Evolutionary conservation across 2,329 filamentous ascomycete species (phyloP).

Genomic region (Aspergillus neotritici): DNA sequence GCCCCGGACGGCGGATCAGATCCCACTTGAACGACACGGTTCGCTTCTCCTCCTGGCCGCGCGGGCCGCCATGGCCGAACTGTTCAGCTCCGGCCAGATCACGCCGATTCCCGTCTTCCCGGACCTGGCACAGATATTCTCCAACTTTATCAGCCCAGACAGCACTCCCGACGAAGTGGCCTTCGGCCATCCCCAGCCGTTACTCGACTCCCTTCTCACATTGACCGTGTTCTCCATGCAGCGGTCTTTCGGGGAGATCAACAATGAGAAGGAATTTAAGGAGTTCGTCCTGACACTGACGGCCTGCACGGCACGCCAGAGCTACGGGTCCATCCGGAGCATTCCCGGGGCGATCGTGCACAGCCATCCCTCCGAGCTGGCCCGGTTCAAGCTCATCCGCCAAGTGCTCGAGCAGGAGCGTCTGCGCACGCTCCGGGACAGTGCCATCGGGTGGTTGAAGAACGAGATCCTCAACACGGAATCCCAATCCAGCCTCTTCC

Average conservation of each 20-base stretch:
- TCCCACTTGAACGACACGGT: conserved; percentile 53
- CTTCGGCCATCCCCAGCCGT: conserved; percentile 46
- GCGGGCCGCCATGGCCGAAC: conserved; percentile 44
- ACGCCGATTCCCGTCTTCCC: conserved; percentile 47
- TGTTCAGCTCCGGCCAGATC: conserved; percentile 43
- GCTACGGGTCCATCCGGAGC: conserved; percentile 32
- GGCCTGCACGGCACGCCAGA: conserved; percentile 33
- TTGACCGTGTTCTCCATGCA: conserved; percentile 48
- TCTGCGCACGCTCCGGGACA: conserved; percentile 51
- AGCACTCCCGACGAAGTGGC: conserved; percentile 31
- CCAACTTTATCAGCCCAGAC: conserved; percentile 47
- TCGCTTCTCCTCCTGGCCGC: conserved; percentile 51
- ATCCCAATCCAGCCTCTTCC: conserved; percentile 27
- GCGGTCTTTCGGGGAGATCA: conserved; percentile 40
- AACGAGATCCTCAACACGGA: conserved; percentile 47
- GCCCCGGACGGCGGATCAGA: conserved; percentile 48
- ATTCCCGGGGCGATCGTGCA: conserved; percentile 40
- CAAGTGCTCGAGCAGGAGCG: conserved; percentile 51
- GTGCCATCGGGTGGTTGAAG: conserved; percentile 57
- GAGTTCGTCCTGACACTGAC: conserved; percentile 47
- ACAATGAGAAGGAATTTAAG: conserved; percentile 48
- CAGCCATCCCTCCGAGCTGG: conserved; percentile 48
- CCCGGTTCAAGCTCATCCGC: conserved; percentile 50
- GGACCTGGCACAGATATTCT: conserved; percentile 47
- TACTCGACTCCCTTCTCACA: conserved; percentile 51